These are phyloP conservation scores for Inosperma sp. DNA, from an alignment of 768 basidiomycete genomes.

Conservation along the genomic window DNA sequence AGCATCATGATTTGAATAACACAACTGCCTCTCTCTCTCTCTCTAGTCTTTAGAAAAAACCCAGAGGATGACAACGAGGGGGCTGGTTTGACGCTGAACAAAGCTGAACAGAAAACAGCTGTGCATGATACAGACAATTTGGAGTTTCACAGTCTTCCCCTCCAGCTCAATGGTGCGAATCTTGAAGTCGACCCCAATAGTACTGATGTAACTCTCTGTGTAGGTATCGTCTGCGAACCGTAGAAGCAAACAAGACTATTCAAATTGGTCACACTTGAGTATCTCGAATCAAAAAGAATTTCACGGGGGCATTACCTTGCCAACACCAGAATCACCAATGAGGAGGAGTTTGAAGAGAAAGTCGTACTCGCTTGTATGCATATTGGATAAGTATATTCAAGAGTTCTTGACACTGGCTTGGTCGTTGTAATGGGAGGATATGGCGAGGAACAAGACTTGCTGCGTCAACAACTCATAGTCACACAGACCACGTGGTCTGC, in stretches of 20 bases:
- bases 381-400: conserved; percentile 33
- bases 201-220: conserved; percentile 95
- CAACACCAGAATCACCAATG: conserved; percentile 94
- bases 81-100: no score
- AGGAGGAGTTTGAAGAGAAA: conserved; percentile 95
- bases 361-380: conserved; percentile 94
- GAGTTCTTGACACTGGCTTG: conserved; percentile 26
- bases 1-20: no score
- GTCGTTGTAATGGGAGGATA: conserved; percentile 30
- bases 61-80: no score
- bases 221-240: conserved; percentile 96
- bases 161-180: conserved; percentile 98
- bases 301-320: conserved; percentile 71
- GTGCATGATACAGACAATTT: conserved; percentile 70
- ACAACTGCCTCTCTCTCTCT: no score
- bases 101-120: conserved; percentile 8
- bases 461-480: conserved; percentile 36
- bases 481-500: conserved; percentile 30
- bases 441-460: conserved; percentile 22
- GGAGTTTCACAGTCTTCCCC: conserved; percentile 96
- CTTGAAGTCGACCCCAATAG: conserved; percentile 99
- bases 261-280: conserved; percentile 24
- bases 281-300: conserved; percentile 18
- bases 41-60: no score
- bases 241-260: conserved; percentile 82